Evolutionary conservation across 2,329 filamentous ascomycete species (phyloP).

Genomic region (Epichloe uncinata): DNA sequence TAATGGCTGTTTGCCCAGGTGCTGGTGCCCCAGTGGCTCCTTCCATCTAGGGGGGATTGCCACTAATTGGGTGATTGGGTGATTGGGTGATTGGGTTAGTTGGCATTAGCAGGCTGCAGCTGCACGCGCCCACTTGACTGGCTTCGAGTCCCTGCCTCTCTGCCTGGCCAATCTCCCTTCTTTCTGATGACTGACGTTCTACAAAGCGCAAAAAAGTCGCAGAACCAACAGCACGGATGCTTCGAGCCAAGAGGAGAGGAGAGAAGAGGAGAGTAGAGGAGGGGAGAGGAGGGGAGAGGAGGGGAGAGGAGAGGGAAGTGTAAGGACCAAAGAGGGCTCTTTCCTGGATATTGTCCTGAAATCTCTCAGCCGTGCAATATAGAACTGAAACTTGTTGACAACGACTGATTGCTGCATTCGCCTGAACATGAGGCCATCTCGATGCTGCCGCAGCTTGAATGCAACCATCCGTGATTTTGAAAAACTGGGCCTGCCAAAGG

Average conservation of each 20-base stretch:
- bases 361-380: background rate
- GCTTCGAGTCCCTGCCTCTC: too few relatives aligned
- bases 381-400: background rate
- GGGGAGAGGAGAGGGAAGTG: background rate
- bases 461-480: background rate
- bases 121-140: too few relatives aligned
- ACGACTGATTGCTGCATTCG: background rate
- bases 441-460: constrained; percentile 2
- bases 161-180: too few relatives aligned
- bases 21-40: background rate
- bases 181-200: background rate
- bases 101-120: too few relatives aligned
- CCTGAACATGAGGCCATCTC: background rate
- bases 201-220: background rate
- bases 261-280: background rate
- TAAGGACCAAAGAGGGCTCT: background rate
- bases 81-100: too few relatives aligned
- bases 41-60: background rate
- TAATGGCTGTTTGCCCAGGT: too few relatives aligned
- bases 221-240: background rate
- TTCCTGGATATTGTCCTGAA: background rate
- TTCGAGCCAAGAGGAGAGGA: background rate
- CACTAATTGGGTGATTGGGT: too few relatives aligned
- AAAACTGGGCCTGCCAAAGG: background rate
- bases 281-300: background rate